phyloP scores from a whole-genome alignment of 371 early-diverging fungal species.

The Mucor velutinosus region DNA sequence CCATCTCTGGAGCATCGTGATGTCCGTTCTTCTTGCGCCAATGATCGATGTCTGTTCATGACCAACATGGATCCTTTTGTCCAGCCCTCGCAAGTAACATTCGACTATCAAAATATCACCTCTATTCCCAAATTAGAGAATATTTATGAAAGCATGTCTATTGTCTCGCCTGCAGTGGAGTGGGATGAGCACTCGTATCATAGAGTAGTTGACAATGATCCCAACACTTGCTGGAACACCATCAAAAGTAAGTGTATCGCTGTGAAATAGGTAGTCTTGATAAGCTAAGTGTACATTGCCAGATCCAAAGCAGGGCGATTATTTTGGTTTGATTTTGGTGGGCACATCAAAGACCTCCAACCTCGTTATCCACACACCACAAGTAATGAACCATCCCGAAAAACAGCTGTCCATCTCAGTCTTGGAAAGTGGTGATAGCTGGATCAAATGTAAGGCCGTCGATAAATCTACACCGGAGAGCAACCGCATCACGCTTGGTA shows the following conservation, averaged over 20 bases:
- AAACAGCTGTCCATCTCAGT: slow-evolving; percentile 29
- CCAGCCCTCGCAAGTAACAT: slow-evolving; percentile 36
- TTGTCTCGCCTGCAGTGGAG: slow-evolving; percentile 37
- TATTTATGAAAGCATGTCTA: slow-evolving; percentile 17
- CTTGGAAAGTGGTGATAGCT: slow-evolving; percentile 24
- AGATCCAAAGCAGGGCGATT: slow-evolving; percentile 40
- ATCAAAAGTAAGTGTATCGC: slow-evolving; percentile 33
- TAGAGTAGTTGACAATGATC: slow-evolving; percentile 57
- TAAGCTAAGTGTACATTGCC: background rate
- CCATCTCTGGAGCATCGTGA: slow-evolving; percentile 53
- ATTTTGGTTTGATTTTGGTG: slow-evolving; percentile 55
- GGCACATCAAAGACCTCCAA: slow-evolving; percentile 29
- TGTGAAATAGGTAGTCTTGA: background rate
- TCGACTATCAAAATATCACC: slow-evolving; percentile 27
- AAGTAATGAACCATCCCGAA: slow-evolving; percentile 28
- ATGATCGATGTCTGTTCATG: slow-evolving; percentile 60
- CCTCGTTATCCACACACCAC: slow-evolving; percentile 31
- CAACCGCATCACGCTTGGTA: slow-evolving; percentile 5
- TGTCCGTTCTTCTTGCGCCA: slow-evolving; percentile 55
- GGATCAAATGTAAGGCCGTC: slow-evolving; percentile 29
- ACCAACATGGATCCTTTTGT: slow-evolving; percentile 62
- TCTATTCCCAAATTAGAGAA: slow-evolving; percentile 20
- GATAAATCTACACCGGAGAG: slow-evolving; percentile 7
- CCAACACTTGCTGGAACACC: slow-evolving; percentile 61
- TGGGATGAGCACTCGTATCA: slow-evolving; percentile 59